A percentile compares a stretch with the other conserved stretches of the same genome.
Evolutionary conservation across 768 basidiomycete genomes (phyloP).

Genomic region (Leccinum aurantiacum): DNA sequence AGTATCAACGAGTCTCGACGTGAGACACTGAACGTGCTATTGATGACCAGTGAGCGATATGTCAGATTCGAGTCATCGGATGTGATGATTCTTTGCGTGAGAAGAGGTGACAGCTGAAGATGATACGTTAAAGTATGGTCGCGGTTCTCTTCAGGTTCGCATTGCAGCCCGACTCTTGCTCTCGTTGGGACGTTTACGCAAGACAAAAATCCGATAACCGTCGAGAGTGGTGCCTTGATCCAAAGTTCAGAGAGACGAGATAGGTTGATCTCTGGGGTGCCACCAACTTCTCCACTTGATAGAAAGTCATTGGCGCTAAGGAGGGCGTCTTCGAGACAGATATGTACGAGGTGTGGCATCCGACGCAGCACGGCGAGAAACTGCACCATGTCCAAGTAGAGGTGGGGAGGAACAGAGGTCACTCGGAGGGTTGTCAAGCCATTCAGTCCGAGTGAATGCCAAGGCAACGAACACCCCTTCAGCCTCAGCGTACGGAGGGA

Average conservation of each 20-base stretch:
- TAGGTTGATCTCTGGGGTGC: not conserved
- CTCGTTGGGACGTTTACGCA: slow-evolving; percentile 2
- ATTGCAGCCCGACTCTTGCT: not conserved
- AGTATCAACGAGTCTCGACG: not conserved
- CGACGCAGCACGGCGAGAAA: slow-evolving; percentile 33
- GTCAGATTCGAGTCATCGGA: not conserved
- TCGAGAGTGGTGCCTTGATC: not conserved
- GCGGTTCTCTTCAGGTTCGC: too few relatives aligned
- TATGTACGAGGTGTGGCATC: slow-evolving; percentile 35
- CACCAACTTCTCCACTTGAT: not conserved
- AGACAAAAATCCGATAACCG: slow-evolving; percentile 1
- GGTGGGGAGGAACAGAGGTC: slow-evolving; percentile 14
- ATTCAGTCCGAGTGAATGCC: not conserved
- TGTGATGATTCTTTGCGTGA: not conserved
- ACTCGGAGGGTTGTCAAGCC: slow-evolving; percentile 38
- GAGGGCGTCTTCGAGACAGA: slow-evolving; percentile 35
- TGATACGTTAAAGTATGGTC: too few relatives aligned
- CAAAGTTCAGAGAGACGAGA: slow-evolving; percentile 7
- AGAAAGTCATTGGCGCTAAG: slow-evolving; percentile 4
- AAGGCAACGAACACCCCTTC: not conserved
- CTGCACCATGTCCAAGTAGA: slow-evolving; percentile 30
- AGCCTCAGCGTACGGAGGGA: slow-evolving; percentile 3
- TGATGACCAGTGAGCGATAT: not conserved
- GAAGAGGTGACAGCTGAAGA: not conserved
- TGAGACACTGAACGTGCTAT: not conserved